Base-by-base conservation (phyloP, 1,284 basidiomycete species). In the Apiotrichum akiyoshidainum region DNA sequence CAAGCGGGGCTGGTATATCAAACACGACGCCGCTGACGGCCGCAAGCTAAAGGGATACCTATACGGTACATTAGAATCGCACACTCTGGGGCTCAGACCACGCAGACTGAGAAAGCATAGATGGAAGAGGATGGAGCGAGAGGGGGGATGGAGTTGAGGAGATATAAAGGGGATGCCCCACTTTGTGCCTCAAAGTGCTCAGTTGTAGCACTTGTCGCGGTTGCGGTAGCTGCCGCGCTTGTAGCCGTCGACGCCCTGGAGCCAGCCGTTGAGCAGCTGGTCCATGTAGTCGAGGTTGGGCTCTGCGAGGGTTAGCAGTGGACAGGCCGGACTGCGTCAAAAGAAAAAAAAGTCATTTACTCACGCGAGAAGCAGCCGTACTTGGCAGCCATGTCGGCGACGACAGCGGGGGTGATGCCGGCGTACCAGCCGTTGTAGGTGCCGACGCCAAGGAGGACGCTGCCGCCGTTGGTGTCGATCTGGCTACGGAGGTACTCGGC, bases 211-310 rank as follows among this genome's bases (percentile, higher is more conserved):
- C 10, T 22, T 21, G 35, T 17, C 48, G 21, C 48, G 48, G 48
- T 50, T 50, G 35, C 39, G 85, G 79, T 85, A 90, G 68, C 83
- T 80, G 55, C 88, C 88, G 21, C 90, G 76, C 41, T 66, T 69
- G 64, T 86, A 84, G 1, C 85, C 83, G 68, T 87, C 78, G 58
- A 83, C 77, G 73, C 84, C 84, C 72, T 85, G 85, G 60, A 85
- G 69, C 88, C 88, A 92, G 34, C 89, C 90, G 69, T 92, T 92
- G 68, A 88, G 71, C 68, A 85, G 83, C 75, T 91, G 88, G 60
- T 85, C 82, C 21, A 90, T 72, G 77, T 90, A 92, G 69, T 71
- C 71, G 58, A 73, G 64, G 65, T 76, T 74, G 75, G 76, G 86
- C 80, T 91, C 88, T 76, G 86, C 31, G 22, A 17, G 11, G 8